Evolutionary conservation across 2,329 filamentous ascomycete genomes (phyloP).

Genomic region (Phaeosphaeriaceae sp.): DNA sequence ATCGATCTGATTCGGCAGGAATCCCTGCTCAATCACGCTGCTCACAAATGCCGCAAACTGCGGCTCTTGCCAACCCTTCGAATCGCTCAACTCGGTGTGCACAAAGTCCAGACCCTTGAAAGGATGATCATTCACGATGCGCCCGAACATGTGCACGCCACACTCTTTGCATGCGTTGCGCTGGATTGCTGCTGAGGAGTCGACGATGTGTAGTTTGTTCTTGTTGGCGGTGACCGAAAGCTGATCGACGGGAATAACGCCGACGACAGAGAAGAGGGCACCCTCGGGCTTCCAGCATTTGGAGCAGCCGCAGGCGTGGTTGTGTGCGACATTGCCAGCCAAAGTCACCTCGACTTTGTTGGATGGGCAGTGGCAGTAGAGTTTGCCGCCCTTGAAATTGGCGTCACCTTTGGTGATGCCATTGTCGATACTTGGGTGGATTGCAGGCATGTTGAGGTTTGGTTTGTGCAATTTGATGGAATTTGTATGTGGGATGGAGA

Average conservation of each 20-base stretch:
- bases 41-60: slow-evolving; percentile 74
- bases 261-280: slow-evolving; percentile 70
- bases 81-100: slow-evolving; percentile 66
- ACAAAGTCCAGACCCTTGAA: slow-evolving; percentile 76
- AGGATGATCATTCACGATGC: slow-evolving; percentile 69
- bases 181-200: slow-evolving; percentile 63
- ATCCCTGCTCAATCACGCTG: slow-evolving; percentile 73
- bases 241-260: slow-evolving; percentile 64
- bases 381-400: slow-evolving; percentile 65
- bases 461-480: neutral
- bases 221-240: slow-evolving; percentile 64
- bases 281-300: slow-evolving; percentile 75
- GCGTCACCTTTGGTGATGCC: slow-evolving; percentile 64
- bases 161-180: slow-evolving; percentile 55
- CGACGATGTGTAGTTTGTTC: slow-evolving; percentile 63
- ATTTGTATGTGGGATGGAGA: neutral
- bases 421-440: slow-evolving; percentile 70
- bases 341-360: slow-evolving; percentile 66
- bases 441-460: slow-evolving; percentile 45
- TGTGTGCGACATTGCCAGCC: slow-evolving; percentile 66
- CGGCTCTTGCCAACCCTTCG: slow-evolving; percentile 73
- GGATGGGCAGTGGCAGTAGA: slow-evolving; percentile 66
- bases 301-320: slow-evolving; percentile 75
- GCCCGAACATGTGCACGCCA: slow-evolving; percentile 69
- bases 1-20: slow-evolving; percentile 61